phyloP scores from a whole-genome alignment of 2,329 filamentous ascomycete species.

The Neofusicoccum umdonicola region DNA sequence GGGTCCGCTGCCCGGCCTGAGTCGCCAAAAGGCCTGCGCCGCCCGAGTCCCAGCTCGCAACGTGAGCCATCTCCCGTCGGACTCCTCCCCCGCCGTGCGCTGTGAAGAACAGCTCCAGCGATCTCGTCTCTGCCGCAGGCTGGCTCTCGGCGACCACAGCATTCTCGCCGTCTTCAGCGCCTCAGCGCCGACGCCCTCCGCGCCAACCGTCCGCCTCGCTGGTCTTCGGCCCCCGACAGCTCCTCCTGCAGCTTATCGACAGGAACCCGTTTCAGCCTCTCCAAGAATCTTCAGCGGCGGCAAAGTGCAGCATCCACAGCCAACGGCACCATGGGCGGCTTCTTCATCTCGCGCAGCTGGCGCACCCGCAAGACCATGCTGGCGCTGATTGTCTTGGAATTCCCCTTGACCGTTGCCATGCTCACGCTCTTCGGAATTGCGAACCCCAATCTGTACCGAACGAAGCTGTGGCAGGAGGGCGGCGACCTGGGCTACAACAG shows the following conservation, averaged over 20 bases:
- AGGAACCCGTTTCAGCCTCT: constrained; percentile 6
- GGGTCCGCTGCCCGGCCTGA: background rate
- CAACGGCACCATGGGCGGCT: constrained; percentile 19
- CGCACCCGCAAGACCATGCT: constrained; percentile 52
- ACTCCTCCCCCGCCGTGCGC: background rate
- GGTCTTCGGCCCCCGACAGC: background rate
- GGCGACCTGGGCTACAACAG: constrained; percentile 71
- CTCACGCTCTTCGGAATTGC: constrained; percentile 72
- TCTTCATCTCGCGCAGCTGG: constrained; percentile 58
- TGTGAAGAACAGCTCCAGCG: background rate
- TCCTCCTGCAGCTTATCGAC: background rate
- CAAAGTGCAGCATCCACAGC: constrained; percentile 7
- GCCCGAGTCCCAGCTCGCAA: background rate
- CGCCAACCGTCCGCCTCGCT: background rate
- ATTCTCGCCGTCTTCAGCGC: background rate
- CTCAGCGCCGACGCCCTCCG: background rate
- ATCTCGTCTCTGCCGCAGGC: background rate
- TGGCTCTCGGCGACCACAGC: background rate
- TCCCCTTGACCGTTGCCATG: constrained; percentile 62
- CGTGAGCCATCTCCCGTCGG: background rate
- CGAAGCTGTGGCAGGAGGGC: constrained; percentile 71
- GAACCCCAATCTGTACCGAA: constrained; percentile 70
- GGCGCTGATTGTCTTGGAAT: constrained; percentile 63
- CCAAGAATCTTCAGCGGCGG: background rate
- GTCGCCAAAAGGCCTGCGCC: constrained; percentile 11